Conservation (phyloP, 495 filamentous ascomycete genomes). For the Aspergillus steynii region DNA sequence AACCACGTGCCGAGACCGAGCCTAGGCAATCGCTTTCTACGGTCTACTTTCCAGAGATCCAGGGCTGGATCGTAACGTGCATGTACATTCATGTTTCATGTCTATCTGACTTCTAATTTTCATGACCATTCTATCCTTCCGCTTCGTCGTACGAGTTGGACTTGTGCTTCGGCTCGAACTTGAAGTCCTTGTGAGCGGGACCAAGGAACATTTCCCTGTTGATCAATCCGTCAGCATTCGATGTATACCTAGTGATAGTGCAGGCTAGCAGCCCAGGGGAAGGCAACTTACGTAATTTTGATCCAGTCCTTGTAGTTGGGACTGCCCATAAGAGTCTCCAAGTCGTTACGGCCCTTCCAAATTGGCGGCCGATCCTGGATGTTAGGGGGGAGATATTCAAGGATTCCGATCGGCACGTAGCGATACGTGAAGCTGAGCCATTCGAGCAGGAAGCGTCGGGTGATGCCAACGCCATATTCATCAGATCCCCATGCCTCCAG, state of each 20-base stretch:
- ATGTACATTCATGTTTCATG: conserved; percentile 10
- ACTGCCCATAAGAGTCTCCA: conserved; percentile 89
- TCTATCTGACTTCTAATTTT: conserved; percentile 14
- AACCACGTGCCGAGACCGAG: neutral
- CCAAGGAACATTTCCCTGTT: conserved; percentile 95
- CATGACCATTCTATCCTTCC: conserved; percentile 49
- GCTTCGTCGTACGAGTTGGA: conserved; percentile 77
- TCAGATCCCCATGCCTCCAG: conserved; percentile 93
- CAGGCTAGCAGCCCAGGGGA: neutral
- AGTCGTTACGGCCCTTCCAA: conserved; percentile 78
- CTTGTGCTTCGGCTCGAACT: conserved; percentile 98
- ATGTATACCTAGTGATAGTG: neutral
- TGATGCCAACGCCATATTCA: conserved; percentile 86
- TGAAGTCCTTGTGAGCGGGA: conserved; percentile 83
- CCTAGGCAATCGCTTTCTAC: neutral
- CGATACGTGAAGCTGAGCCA: conserved; percentile 90
- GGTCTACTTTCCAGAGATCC: neutral
- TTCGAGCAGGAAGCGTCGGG: conserved; percentile 87
- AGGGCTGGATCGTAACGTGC: neutral
- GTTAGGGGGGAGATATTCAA: conserved; percentile 82
- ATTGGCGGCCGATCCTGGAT: conserved; percentile 86
- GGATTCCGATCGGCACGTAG: conserved; percentile 85
- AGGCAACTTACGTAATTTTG: conserved; percentile 80
- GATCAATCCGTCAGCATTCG: conserved; percentile 14
- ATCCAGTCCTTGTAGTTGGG: conserved; percentile 96